These are phyloP conservation scores for Boletus edulis DNA, from an alignment of 768 basidiomycete genomes.

Conservation along the genomic window DNA sequence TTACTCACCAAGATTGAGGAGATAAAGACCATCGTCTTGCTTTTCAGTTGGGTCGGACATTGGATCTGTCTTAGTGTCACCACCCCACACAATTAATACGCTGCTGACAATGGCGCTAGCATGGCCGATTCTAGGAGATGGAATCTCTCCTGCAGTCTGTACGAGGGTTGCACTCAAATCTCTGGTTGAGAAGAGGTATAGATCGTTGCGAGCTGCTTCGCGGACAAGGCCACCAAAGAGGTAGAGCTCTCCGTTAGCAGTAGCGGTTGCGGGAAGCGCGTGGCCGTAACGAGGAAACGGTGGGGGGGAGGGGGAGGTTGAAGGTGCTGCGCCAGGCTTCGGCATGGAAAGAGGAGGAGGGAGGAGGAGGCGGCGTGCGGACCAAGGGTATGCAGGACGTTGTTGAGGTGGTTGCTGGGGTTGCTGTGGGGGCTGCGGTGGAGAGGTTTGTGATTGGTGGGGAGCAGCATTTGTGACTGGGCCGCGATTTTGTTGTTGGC, in stretches of 20 bases:
- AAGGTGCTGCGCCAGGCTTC: slow-evolving; percentile 62
- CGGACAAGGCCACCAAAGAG: slow-evolving; percentile 96
- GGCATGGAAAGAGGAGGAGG: slow-evolving; percentile 63
- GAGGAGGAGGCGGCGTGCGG: slow-evolving; percentile 67
- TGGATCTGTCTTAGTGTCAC: slow-evolving; percentile 85
- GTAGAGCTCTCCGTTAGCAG: slow-evolving; percentile 85
- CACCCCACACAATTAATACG: slow-evolving; percentile 97
- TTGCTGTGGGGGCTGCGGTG: slow-evolving; percentile 34
- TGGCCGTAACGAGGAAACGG: slow-evolving; percentile 98
- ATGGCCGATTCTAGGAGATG: slow-evolving; percentile 92
- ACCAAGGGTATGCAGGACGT: slow-evolving; percentile 80
- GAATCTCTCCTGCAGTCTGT: slow-evolving; percentile 86
- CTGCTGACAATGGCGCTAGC: slow-evolving; percentile 94
- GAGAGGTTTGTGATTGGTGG: slow-evolving; percentile 31
- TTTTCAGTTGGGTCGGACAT: slow-evolving; percentile 61
- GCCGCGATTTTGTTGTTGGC: slow-evolving; percentile 36
- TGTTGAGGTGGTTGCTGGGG: slow-evolving; percentile 33
- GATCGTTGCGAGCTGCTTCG: slow-evolving; percentile 86
- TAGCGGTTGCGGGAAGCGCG: slow-evolving; percentile 78
- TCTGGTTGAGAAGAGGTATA: slow-evolving; percentile 84
- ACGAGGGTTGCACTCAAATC: slow-evolving; percentile 78
- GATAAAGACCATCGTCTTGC: slow-evolving; percentile 91
- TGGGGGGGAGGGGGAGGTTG: slow-evolving; percentile 70
- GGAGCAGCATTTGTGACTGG: slow-evolving; percentile 28
- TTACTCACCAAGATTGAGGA: slow-evolving; percentile 85